Conservation (phyloP, 768 basidiomycete species). For the Russula griseocarnosa region DNA sequence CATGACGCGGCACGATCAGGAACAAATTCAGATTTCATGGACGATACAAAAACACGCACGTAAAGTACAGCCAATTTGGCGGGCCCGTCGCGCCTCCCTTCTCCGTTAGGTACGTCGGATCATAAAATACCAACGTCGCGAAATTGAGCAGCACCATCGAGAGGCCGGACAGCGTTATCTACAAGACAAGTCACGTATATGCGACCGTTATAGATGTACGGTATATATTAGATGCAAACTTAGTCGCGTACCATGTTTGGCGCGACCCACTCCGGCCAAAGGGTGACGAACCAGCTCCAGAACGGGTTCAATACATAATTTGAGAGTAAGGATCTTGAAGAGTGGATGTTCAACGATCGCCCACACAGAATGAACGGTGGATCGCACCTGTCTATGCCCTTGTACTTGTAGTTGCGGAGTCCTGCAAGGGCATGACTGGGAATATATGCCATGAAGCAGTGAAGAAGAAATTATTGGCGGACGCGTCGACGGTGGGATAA, state of each 20-base stretch:
- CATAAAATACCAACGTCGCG: slow-evolving; percentile 74
- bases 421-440: slow-evolving; percentile 65
- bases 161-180: slow-evolving; percentile 91
- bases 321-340: slow-evolving; percentile 67
- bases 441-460: slow-evolving; percentile 55
- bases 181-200: not conserved
- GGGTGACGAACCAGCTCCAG: slow-evolving; percentile 88
- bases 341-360: not conserved
- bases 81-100: slow-evolving; percentile 58
- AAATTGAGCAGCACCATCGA: slow-evolving; percentile 81
- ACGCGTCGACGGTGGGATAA: too few species aligned
- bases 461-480: not conserved
- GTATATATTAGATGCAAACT: not conserved
- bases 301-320: slow-evolving; percentile 75
- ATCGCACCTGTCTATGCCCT: slow-evolving; percentile 73
- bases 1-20: not conserved
- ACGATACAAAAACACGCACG: slow-evolving; percentile 45
- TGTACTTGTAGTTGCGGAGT: slow-evolving; percentile 74
- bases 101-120: slow-evolving; percentile 70
- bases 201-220: not conserved
- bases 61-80: slow-evolving; percentile 88
- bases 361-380: not conserved
- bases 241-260: slow-evolving; percentile 76
- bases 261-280: slow-evolving; percentile 81
- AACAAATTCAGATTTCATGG: not conserved